Evolutionary conservation across 148 eudicot genomes (phyloP), one percentile per base, ranked within the genome.

Genomic region (Pharnaceum exiguum): DNA sequence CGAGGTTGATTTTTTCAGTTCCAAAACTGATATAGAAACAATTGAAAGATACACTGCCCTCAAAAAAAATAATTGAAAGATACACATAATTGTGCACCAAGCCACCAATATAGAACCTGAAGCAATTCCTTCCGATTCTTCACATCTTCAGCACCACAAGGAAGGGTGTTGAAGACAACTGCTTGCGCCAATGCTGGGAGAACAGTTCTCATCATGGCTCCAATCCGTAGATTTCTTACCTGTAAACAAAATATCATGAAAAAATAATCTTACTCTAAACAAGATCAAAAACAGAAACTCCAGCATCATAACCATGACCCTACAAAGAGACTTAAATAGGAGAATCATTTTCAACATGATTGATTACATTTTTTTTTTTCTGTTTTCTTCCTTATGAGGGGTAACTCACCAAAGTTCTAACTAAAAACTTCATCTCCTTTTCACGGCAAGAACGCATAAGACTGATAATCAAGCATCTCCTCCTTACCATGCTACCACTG

Each of bases 181-280:
- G 99, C 99, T 59, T 94, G 99, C 65, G 99, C 96, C 83, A 94
- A 74, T 57, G 96, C 95, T 22, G 99, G 99, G 47, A 94, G 71
- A 65, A 94, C 71, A 61, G 96, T 89, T 76, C 78, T 83, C 95
- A 89, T 82, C 96, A 89, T 94, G 50, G 99, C 99, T 57, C 99
- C 99, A 76, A 94, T 94, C 30, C 99, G 79, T 51, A 94, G 70
- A 77, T 89, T 94, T 73, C 95, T 82, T 31, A 89, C 96, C 99
- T 94, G 57, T 17, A 62, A 23, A 25, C 35, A 51, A 15, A 10
- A 48, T 2, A 27, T 26, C 12, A 56, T 5, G 26, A 26, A 52
- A 26, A 11, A 57, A 50, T 33, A 15, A 50, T 21, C 22, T 37
- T 19, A 37, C 46, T 22, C 38, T 44, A 25, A 10, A 47, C 52